Base-by-base conservation (phyloP, 2,329 filamentous ascomycete species). In the Macrophomina tecta region DNA sequence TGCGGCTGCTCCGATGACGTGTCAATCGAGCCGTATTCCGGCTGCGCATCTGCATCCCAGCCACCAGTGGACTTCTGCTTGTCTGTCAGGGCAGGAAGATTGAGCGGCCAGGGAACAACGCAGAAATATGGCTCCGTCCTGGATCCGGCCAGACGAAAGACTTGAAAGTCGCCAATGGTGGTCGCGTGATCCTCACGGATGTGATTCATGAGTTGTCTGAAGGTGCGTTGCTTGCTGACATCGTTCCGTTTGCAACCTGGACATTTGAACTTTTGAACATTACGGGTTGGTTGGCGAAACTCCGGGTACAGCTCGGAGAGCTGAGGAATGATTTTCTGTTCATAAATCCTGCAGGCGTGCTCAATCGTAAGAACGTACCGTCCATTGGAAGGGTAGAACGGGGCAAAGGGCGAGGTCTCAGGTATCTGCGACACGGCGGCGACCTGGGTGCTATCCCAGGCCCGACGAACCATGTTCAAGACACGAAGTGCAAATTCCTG, bases 331-430 rank as follows among this genome's bases (percentile, higher is more conserved):
- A 78, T 71, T 14, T 73, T 69, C 14, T 72, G 61, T 18, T 72
- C 62, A 52, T 74, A 73, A 45, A 76, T 70, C 71, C 72, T 71
- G 36, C 71, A 70, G 9, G 75, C 76, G 64, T 78, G 75, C 48
- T 75, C 73, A 34, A 78, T 69, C 18, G 72, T 70, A 8, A 77
- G 72, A n/a, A 69, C 56, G 63, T 77, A 76, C 32, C 66, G 65
- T 12, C 71, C 64, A 65, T 68, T 48, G 23, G 14, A 55, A 16
- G 62, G 55, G 30, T 65, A 65, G 11, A 48, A 58, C 6, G 55
- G 40, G 16, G 45, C 36, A 70, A 46, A 65, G 58, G 45, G 65
- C 61, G 16, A 64, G 3, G 23, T 28, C 11, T 23, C 48, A 16
- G 58, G 69, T 45, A 65, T 61, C 53, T 66, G 66, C 67, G 62